Base-by-base conservation (phyloP, 371 early-diverging fungal species). In the Amoeboradix gromovi region DNA sequence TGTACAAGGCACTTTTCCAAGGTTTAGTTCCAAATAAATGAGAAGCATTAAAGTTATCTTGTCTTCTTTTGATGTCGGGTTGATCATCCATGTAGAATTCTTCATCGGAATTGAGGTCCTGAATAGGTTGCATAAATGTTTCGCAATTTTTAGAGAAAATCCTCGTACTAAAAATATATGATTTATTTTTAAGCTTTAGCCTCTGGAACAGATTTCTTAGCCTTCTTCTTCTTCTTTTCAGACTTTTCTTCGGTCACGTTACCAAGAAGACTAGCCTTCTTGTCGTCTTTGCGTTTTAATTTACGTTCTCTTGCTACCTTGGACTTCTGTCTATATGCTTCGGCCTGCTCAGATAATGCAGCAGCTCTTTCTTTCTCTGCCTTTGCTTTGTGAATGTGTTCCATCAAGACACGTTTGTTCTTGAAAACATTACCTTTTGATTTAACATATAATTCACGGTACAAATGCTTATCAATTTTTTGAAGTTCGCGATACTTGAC, bases 371-470 rank as follows among this genome's bases (percentile, higher is more conserved):
- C 82, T 82, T 94, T 90, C 82, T 98, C 98, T 71, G 94, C 95
- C 91, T 98, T 97, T 76, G 92, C 95, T 86, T 94, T 97, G 86
- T 92, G 90, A 82, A 99, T 97, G 85, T 87, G 87, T 83, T 98
- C 99, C 89, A 94, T 93, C 74, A 99, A 81, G 77, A 94, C 94
- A 79, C 94, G 92, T 88, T 94, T 94, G 93, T 94, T 98, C 92
- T 98, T 98, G 88, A 98, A 99, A 73, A 92, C 90, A 84, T 96
- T 98, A 89, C 98, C 99, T 92, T 98, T 99, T 74, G 92, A 82
- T 86, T 98, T 96, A 77, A 92, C 80, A 87, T 98, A 97, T 69
- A 96, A 86, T 75, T 79, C 80, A 83, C 91, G 94, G 88, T 98
- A 95, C 84, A 98, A 82, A 85, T 94, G 94, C 80, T 88, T 84